Evolutionary conservation across 441 rosid genomes (phyloP).

Genomic region (Erysimum cheiri): DNA sequence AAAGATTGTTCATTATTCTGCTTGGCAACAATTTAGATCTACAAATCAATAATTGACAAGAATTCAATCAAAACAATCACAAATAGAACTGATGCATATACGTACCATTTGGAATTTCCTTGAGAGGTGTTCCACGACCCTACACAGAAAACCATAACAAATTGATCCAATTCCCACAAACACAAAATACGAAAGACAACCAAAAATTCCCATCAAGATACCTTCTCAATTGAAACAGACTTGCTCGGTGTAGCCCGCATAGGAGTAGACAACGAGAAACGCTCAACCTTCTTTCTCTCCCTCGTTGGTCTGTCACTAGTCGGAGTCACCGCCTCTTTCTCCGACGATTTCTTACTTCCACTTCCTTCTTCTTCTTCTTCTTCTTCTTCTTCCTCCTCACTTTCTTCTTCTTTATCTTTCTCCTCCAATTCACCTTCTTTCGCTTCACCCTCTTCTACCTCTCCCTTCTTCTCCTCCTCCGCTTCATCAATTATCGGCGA

Average conservation of each 20-base stretch:
- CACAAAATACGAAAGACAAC: neutral
- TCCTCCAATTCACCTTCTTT: conserved; percentile 24
- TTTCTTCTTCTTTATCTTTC: conserved; percentile 7
- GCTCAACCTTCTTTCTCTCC: conserved; percentile 89
- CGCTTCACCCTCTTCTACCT: conserved; percentile 31
- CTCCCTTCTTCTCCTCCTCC: conserved; percentile 38
- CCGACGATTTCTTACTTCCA: conserved; percentile 45
- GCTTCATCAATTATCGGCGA: conserved; percentile 3
- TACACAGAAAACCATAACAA: conserved; percentile 40
- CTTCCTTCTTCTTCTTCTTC: conserved; percentile 45
- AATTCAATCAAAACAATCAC: conserved; percentile 17
- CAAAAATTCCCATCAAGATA: neutral
- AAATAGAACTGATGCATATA: neutral
- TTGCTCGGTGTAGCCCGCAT: conserved; percentile 61
- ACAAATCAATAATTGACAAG: conserved; percentile 19
- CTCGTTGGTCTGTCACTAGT: conserved; percentile 80
- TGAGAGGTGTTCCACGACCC: conserved; percentile 91
- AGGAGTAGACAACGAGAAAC: conserved; percentile 70
- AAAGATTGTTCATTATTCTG: conserved; percentile 7
- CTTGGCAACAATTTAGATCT: neutral
- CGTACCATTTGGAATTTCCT: conserved; percentile 95
- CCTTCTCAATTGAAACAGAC: conserved; percentile 79
- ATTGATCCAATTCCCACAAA: conserved; percentile 12
- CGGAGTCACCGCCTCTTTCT: conserved; percentile 55
- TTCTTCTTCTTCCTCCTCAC: conserved; percentile 31